phyloP scores from a whole-genome alignment of 495 filamentous ascomycete genomes.

The Podospora pseudocomata region DNA sequence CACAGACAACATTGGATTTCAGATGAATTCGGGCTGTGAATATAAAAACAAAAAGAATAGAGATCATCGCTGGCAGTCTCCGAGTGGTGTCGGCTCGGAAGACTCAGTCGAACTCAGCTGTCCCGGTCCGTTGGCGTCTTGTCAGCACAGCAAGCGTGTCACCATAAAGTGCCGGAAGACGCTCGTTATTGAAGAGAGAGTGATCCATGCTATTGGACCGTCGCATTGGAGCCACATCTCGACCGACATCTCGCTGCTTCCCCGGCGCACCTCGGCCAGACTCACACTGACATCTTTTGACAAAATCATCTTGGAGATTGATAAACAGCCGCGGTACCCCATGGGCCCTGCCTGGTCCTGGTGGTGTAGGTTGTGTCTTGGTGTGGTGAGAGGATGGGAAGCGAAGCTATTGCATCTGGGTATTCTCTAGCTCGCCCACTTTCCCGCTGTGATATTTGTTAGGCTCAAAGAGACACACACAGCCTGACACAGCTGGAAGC shows the following conservation, averaged over 20 bases:
- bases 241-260: background rate
- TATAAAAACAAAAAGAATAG: too few species aligned
- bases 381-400: too few species aligned
- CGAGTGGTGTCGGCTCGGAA: background rate
- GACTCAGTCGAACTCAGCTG: background rate
- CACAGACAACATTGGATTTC: background rate
- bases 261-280: background rate
- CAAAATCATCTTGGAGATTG: background rate
- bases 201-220: background rate
- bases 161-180: background rate
- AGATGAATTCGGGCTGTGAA: background rate
- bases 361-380: too few species aligned
- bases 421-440: background rate
- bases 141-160: background rate
- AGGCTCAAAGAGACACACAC: slow-evolving; percentile 4
- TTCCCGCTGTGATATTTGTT: background rate
- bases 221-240: background rate
- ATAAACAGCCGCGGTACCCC: background rate
- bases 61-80: background rate
- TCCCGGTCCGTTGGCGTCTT: background rate
- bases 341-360: background rate
- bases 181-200: background rate
- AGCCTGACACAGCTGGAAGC: background rate
- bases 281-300: background rate
- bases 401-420: too few species aligned